A percentile compares a stretch with the other conserved stretches of the same genome.
These are phyloP conservation scores for Naganishia vishniacii DNA, from an alignment of 768 basidiomycete species.

Conservation along the genomic window DNA sequence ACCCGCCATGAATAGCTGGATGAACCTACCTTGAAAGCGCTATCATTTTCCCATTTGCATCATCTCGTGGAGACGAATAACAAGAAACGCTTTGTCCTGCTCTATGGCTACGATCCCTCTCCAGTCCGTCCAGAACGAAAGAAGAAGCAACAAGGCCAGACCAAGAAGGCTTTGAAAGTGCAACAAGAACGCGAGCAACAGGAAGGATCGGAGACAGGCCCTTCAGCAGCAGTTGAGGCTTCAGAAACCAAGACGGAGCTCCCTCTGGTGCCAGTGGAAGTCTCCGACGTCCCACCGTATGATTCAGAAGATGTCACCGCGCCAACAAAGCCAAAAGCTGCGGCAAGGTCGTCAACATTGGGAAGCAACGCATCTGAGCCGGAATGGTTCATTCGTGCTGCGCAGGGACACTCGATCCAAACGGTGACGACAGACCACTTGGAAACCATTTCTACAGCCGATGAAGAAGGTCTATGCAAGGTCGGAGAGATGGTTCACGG, in stretches of 20 bases:
- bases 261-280: constrained; percentile 6
- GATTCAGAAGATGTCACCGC: not conserved
- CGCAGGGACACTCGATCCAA: constrained; percentile 45
- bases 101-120: constrained; percentile 43
- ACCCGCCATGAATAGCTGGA: too few species aligned
- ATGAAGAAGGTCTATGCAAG: constrained; percentile 61
- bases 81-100: constrained; percentile 47
- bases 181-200: not conserved
- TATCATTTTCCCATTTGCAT: constrained; percentile 52
- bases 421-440: constrained; percentile 41
- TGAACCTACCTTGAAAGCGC: constrained; percentile 57
- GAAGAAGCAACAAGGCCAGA: constrained; percentile 26
- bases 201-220: not conserved
- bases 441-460: constrained; percentile 29
- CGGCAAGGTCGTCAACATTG: constrained; percentile 1
- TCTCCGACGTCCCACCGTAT: constrained; percentile 20
- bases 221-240: constrained; percentile 8
- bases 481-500: constrained; percentile 50
- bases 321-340: not conserved
- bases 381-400: constrained; percentile 46
- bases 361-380: not conserved
- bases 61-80: constrained; percentile 47
- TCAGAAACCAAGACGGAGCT: not conserved
- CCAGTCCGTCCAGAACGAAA: constrained; percentile 32
- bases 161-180: not conserved